Evolutionary conservation across 306 rosid genomes (phyloP), one percentile per base, ranked within the genome.

Genomic region (Sesbania bispinosa): DNA sequence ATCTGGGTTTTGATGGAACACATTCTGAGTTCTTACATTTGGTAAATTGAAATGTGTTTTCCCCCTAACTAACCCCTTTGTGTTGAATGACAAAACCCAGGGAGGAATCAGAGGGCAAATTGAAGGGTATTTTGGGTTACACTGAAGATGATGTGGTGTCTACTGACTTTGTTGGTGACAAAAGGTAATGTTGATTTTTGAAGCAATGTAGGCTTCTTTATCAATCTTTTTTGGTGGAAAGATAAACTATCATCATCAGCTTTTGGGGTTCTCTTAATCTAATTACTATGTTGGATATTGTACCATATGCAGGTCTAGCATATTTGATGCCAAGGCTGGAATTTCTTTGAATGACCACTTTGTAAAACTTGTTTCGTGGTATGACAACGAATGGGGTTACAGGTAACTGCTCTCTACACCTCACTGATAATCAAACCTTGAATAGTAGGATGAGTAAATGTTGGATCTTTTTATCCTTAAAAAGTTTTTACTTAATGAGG

Each of bases 311-410:
- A 95, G 99, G 88, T 95, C 99, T 24, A 95, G 99, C 93, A 92
- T 92, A 16, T 92, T 92, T 4, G 98, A 92, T 32, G 96, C 98
- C 73, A 92, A 92, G 92, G 98, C 98, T 2, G 98, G 98, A 83
- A 92, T 92, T 87, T 85, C 98, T 38, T 87, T 92, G 96, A 92
- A 86, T 16, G 89, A 81, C 0, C 61, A 85, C 74, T 92, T 92
- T 72, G 92, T 84, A 1, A 92, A 92, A 63, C 81, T 92, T 30
- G 98, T 92, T 18, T 76, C 98, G 3, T 92, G 96, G 98, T 92
- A 89, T 19, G 98, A 92, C 90, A 92, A 87, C 47, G 90, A 86
- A 77, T 87, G 91, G 97, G 99, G 98, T 29, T 92, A 92, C 90
- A 89, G 96, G 96, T 89, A 87, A 89, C 1, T 6, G n/a, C n/a